Evolutionary conservation across 164 flowering plant genomes (phyloP).

Genomic region (Vitis cinerea): DNA sequence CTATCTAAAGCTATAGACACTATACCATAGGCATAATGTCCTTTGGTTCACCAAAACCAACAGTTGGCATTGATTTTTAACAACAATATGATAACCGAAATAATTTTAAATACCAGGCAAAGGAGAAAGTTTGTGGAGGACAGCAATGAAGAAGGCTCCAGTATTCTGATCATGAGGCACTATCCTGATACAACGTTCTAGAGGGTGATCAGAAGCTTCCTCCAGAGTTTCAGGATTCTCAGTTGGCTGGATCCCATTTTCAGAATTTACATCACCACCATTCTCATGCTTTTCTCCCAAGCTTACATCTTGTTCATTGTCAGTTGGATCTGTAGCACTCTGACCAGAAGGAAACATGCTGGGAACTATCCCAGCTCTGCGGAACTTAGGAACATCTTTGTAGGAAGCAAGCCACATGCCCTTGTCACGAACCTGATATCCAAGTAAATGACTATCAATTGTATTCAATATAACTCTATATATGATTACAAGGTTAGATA

Average conservation of each 20-base stretch:
- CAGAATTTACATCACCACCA: slow-evolving; percentile 23
- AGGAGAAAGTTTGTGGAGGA: slow-evolving; percentile 66
- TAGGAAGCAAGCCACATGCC: slow-evolving; percentile 71
- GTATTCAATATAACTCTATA: too few relatives aligned
- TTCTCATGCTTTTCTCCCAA: slow-evolving; percentile 24
- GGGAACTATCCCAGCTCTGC: slow-evolving; percentile 49
- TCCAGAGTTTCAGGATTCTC: slow-evolving; percentile 28
- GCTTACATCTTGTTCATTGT: slow-evolving; percentile 14
- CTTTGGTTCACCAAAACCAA: not conserved
- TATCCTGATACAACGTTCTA: slow-evolving; percentile 89
- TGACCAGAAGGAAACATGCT: slow-evolving; percentile 97
- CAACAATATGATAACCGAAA: not conserved
- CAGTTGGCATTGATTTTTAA: not conserved
- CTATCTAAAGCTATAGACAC: too few relatives aligned
- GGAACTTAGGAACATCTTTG: slow-evolving; percentile 51
- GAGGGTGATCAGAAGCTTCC: slow-evolving; percentile 71
- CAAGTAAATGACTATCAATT: not conserved
- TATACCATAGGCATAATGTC: not conserved
- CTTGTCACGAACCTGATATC: slow-evolving; percentile 79
- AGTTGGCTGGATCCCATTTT: slow-evolving; percentile 15
- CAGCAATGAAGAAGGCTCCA: slow-evolving; percentile 96
- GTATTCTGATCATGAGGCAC: slow-evolving; percentile 95
- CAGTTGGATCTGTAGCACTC: slow-evolving; percentile 24
- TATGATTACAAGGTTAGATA: too few relatives aligned
- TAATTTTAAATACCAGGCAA: slow-evolving; percentile 51